A percentile compares a stretch with the other conserved stretches of the same genome.
Evolutionary conservation across 2,329 filamentous ascomycete species (phyloP).

Genomic region (Allantophomopsis cytisporea): DNA sequence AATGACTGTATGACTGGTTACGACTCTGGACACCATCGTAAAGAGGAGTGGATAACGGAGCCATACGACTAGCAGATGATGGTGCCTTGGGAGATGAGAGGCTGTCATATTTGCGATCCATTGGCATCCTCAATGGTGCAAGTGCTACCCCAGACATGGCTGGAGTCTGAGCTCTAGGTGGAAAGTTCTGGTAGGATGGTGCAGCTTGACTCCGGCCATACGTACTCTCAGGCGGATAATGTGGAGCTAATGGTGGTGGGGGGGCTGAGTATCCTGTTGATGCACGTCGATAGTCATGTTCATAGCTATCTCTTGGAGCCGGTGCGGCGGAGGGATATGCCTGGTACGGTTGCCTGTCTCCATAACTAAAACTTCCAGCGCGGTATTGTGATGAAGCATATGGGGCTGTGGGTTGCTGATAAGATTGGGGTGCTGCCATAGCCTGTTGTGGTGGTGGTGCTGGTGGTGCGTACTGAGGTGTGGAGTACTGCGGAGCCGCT

Average conservation of each 20-base stretch:
- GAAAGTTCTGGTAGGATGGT: conserved; percentile 4
- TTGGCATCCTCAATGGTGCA: neutral
- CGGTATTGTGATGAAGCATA: neutral
- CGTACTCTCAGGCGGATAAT: conserved; percentile 6
- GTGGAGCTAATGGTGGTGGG: conserved; percentile 1
- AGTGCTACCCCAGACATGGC: conserved; percentile 1
- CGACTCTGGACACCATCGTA: conserved; percentile 7
- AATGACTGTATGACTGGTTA: conserved; percentile 7
- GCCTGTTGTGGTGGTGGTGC: conserved; percentile 6
- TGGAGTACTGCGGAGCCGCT: conserved; percentile 4
- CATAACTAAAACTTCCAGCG: neutral
- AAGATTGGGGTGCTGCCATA: conserved; percentile 5
- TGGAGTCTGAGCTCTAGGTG: conserved; percentile 4
- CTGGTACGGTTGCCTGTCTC: conserved; percentile 5
- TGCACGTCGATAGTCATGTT: conserved; percentile 9
- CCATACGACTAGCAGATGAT: conserved; percentile 5
- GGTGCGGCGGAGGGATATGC: conserved; percentile 4
- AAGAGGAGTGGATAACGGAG: conserved; percentile 6
- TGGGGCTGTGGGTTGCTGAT: conserved; percentile 4
- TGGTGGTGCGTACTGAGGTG: conserved; percentile 14
- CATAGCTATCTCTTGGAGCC: conserved; percentile 7
- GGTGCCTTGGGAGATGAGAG: conserved; percentile 11
- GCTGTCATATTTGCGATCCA: conserved; percentile 8
- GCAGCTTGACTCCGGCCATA: conserved; percentile 4
- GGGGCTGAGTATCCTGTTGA: conserved; percentile 5